phyloP scores from a whole-genome alignment of 2,329 filamentous ascomycete genomes.

The Beauveria asiatica region DNA sequence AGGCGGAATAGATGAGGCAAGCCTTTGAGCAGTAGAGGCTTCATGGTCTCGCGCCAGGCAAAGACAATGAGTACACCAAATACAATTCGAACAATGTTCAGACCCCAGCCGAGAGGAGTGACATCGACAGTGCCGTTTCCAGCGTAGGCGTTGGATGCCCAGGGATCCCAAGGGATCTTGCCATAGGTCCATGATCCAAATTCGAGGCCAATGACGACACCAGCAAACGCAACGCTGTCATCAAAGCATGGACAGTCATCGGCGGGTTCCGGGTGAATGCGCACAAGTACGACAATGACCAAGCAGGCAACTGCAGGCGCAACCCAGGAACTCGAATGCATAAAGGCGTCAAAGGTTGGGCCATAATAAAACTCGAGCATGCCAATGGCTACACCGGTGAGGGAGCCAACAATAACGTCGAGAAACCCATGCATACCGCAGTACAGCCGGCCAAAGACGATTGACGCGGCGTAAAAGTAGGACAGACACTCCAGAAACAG shows the following conservation, averaged over 20 bases:
- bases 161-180: constrained; percentile 38
- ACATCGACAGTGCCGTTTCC: constrained; percentile 54
- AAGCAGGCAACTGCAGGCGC: constrained; percentile 56
- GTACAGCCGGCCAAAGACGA: constrained; percentile 84
- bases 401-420: constrained; percentile 75
- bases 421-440: constrained; percentile 98
- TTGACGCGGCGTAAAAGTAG: constrained; percentile 82
- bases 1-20: constrained; percentile 83
- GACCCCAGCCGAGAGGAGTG: constrained; percentile 54
- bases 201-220: constrained; percentile 78
- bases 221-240: constrained; percentile 88
- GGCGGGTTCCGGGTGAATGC: constrained; percentile 89
- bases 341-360: constrained; percentile 58
- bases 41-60: constrained; percentile 82
- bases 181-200: constrained; percentile 77
- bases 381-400: constrained; percentile 61
- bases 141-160: constrained; percentile 34
- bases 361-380: constrained; percentile 53
- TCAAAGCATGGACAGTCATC: constrained; percentile 97
- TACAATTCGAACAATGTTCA: constrained; percentile 58
- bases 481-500: constrained; percentile 57
- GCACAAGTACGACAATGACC: constrained; percentile 65
- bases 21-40: constrained; percentile 66
- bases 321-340: constrained; percentile 56
- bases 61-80: constrained; percentile 80